Conservation (phyloP, 495 filamentous ascomycete genomes). For the Annulohypoxylon stygium region DNA sequence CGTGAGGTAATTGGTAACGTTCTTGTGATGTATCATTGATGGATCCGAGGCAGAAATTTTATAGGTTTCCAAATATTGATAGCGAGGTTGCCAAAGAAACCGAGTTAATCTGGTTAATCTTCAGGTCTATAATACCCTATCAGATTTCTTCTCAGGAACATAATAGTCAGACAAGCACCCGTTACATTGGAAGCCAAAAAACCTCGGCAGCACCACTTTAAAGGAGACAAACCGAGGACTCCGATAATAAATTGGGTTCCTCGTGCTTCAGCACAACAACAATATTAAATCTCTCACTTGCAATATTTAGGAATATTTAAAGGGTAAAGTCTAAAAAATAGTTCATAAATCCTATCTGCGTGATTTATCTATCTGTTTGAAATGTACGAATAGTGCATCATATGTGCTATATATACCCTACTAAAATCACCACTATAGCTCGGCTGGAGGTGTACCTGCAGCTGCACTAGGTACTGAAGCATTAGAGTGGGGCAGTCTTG, state of each 20-base stretch:
- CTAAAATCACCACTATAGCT: not conserved
- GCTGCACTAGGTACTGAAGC: not conserved
- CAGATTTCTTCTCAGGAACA: conserved; percentile 5
- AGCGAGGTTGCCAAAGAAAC: not conserved
- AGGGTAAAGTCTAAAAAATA: not conserved
- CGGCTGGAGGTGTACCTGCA: not conserved
- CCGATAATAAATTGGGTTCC: not conserved
- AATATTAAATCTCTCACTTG: not conserved
- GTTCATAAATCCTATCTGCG: not conserved
- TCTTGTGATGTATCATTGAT: conserved; percentile 1
- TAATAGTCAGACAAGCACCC: not conserved
- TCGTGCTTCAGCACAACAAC: not conserved
- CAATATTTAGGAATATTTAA: not conserved
- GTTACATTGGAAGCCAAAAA: not conserved
- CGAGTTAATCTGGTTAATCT: not conserved
- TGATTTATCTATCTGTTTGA: not conserved
- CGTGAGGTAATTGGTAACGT: not conserved
- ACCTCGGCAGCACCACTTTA: conserved; percentile 29
- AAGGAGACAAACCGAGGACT: conserved; percentile 27
- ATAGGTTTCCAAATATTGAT: not conserved
- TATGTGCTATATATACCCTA: not conserved
- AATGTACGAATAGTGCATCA: not conserved
- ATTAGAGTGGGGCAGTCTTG: not conserved
- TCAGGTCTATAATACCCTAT: not conserved
- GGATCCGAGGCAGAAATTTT: conserved; percentile 5